phyloP scores from a whole-genome alignment of 352 stramenopile species.

The Globisporangium canariense region DNA sequence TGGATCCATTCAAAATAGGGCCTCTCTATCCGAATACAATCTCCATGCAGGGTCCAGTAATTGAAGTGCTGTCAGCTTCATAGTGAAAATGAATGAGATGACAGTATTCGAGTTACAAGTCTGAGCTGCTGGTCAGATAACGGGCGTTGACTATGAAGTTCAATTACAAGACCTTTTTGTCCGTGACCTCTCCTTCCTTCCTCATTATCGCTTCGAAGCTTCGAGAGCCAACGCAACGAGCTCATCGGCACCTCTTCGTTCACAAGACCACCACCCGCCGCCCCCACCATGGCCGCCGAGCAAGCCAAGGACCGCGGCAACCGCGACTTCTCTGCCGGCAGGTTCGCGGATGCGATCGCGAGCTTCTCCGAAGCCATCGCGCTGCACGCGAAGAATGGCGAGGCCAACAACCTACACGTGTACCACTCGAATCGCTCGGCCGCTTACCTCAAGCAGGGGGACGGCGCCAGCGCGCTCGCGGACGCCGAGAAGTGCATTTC shows the following conservation, averaged over 20 bases:
- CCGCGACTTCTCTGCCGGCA: constrained; percentile 62
- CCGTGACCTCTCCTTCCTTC: not conserved
- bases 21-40: too few species aligned
- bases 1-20: too few species aligned
- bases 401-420: constrained; percentile 44
- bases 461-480: constrained; percentile 55
- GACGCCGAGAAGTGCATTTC: constrained; percentile 82
- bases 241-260: not conserved
- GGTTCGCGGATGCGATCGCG: constrained; percentile 63
- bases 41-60: too few species aligned
- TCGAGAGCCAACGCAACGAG: constrained; percentile 11
- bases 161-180: too few species aligned
- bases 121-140: not conserved
- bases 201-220: constrained; percentile 8
- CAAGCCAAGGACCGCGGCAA: constrained; percentile 89
- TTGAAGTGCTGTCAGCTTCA: too few species aligned
- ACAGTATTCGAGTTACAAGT: too few species aligned
- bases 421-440: constrained; percentile 87
- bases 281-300: constrained; percentile 60
- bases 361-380: constrained; percentile 80
- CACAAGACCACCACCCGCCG: not conserved
- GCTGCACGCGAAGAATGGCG: constrained; percentile 35
- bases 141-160: not conserved
- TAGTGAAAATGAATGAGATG: too few species aligned
- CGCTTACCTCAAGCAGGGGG: constrained; percentile 73